Evolutionary conservation across 2,329 filamentous ascomycete species (phyloP).

Genomic region (Cryoendolithus antarcticus): DNA sequence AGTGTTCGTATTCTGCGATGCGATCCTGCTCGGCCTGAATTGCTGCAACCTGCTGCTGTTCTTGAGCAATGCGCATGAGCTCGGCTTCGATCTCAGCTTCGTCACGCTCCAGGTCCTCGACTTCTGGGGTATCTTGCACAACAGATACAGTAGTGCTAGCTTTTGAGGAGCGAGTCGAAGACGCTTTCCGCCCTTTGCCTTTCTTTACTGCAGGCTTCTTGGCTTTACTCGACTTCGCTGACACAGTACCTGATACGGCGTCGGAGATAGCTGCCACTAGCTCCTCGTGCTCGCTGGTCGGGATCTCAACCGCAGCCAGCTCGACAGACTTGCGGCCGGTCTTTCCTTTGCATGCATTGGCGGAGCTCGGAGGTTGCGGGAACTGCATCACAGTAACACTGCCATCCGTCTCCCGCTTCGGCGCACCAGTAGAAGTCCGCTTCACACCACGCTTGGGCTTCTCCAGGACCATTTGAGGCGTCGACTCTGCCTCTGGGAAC

Average conservation of each 20-base stretch:
- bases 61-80: constrained; percentile 18
- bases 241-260: no score
- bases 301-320: neutral
- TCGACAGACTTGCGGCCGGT: neutral
- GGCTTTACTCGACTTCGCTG: constrained; percentile 10
- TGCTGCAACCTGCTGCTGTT: constrained; percentile 10
- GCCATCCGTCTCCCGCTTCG: constrained; percentile 15
- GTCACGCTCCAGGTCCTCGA: constrained; percentile 12
- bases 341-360: constrained; percentile 17
- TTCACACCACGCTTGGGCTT: constrained; percentile 23
- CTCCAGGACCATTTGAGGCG: constrained; percentile 10
- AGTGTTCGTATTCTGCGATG: constrained; percentile 24
- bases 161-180: constrained; percentile 15
- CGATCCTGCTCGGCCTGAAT: constrained; percentile 17
- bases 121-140: constrained; percentile 8
- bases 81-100: constrained; percentile 23
- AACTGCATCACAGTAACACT: constrained; percentile 15
- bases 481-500: constrained; percentile 14
- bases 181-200: constrained; percentile 17
- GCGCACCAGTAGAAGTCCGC: constrained; percentile 25
- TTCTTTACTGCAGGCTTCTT: constrained; percentile 17
- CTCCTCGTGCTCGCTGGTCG: neutral
- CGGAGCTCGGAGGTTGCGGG: constrained; percentile 7
- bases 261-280: no score
- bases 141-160: constrained; percentile 10